phyloP scores from a whole-genome alignment of 108 stramenopile species.

The Nitzschia sp. region DNA sequence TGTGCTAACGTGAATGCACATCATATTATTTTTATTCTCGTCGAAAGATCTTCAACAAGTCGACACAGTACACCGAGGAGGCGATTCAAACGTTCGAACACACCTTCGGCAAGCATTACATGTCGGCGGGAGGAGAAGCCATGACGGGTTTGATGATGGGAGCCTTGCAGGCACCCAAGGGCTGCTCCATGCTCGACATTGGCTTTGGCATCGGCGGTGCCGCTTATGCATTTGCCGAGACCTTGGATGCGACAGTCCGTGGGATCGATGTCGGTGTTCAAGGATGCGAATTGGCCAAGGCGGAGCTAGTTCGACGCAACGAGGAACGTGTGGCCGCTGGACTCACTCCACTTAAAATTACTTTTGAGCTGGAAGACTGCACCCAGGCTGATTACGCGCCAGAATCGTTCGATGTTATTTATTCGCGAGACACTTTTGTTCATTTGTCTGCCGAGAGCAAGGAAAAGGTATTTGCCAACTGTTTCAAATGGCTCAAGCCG shows the following conservation, averaged over 20 bases:
- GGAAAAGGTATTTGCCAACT: constrained; percentile 3
- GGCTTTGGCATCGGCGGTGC: constrained; percentile 29
- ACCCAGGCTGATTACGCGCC: background rate
- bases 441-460: constrained; percentile 9
- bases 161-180: background rate
- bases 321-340: background rate
- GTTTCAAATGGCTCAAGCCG: constrained; percentile 23
- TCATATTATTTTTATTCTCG: background rate
- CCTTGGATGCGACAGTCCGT: constrained; percentile 15
- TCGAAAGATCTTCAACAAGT: constrained; percentile 12
- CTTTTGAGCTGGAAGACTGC: constrained; percentile 9
- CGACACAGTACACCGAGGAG: constrained; percentile 19
- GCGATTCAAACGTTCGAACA: constrained; percentile 16
- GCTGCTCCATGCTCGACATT: constrained; percentile 9
- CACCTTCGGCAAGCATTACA: constrained; percentile 26
- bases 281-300: constrained; percentile 14
- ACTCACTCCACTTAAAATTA: background rate
- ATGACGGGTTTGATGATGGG: background rate
- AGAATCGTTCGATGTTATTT: constrained; percentile 27
- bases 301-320: background rate
- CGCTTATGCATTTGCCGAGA: constrained; percentile 16
- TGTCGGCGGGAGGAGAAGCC: constrained; percentile 26
- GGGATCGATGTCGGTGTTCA: constrained; percentile 19
- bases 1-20: background rate
- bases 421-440: constrained; percentile 20